Conservation (phyloP, 495 filamentous ascomycete genomes). For the Tuber umbilicatum region DNA sequence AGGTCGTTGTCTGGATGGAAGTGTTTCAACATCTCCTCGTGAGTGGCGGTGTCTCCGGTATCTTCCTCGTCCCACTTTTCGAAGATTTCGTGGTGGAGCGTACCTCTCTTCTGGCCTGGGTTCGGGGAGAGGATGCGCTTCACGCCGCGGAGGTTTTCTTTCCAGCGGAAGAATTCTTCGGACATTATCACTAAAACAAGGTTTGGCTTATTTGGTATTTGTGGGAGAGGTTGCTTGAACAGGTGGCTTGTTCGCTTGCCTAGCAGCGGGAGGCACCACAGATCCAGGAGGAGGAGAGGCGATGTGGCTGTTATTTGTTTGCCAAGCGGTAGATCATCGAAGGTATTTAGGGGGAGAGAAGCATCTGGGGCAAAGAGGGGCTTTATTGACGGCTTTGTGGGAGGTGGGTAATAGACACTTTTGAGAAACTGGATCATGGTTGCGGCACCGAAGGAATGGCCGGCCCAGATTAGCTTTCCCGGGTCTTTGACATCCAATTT, state of each 20-base stretch:
- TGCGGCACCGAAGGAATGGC: conserved; percentile 70
- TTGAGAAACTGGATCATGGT: conserved; percentile 68
- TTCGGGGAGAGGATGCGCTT: conserved; percentile 52
- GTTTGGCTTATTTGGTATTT: conserved; percentile 48
- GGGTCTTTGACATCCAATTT: conserved; percentile 60
- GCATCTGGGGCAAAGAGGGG: conserved; percentile 32
- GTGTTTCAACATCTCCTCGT: not conserved
- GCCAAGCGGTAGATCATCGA: conserved; percentile 47
- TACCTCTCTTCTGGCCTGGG: conserved; percentile 41
- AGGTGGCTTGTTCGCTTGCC: conserved; percentile 52
- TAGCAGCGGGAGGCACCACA: conserved; percentile 65
- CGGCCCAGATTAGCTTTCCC: conserved; percentile 61
- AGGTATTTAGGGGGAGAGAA: conserved; percentile 50
- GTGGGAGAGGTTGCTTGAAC: conserved; percentile 60
- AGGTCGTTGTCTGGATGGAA: conserved; percentile 18
- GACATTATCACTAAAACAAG: conserved; percentile 61
- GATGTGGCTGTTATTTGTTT: conserved; percentile 58
- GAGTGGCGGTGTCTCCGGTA: not conserved
- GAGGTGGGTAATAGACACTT: conserved; percentile 54
- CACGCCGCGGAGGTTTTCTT: conserved; percentile 54
- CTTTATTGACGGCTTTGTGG: conserved; percentile 13
- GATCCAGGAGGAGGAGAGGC: conserved; percentile 60
- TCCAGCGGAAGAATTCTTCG: conserved; percentile 66
- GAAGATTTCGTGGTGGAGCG: conserved; percentile 24
- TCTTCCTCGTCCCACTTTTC: conserved; percentile 25